Evolutionary conservation across 139 green algal genomes (phyloP).

Genomic region (Volvox africanus): DNA sequence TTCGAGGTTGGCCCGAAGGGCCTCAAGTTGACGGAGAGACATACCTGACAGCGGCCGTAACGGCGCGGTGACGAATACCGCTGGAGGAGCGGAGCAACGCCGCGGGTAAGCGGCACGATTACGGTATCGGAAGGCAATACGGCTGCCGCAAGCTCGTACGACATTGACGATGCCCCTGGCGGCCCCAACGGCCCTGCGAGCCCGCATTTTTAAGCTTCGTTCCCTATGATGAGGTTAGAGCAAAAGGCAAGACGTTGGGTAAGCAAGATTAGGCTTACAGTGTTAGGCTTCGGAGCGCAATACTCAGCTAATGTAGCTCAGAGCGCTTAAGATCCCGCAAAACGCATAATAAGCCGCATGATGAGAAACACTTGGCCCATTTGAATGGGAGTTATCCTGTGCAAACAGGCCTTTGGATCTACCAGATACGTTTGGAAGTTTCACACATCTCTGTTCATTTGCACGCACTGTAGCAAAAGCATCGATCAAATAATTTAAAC

Average conservation of each 20-base stretch:
- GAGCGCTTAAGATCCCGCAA: too few relatives aligned
- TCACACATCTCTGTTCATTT: too few relatives aligned
- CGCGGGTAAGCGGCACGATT: conserved; percentile 9
- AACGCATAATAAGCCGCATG: too few relatives aligned
- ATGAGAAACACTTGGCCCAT: too few relatives aligned
- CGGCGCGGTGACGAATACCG: neutral
- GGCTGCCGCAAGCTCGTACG: neutral
- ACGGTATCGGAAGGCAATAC: neutral
- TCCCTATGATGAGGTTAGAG: neutral
- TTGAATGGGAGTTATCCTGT: too few relatives aligned
- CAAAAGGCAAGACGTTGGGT: too few relatives aligned
- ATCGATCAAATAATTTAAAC: neutral
- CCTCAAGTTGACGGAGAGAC: neutral
- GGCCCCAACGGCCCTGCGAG: neutral
- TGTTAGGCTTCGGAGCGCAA: too few relatives aligned
- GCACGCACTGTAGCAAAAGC: too few relatives aligned
- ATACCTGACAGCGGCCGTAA: neutral
- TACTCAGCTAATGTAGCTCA: too few relatives aligned
- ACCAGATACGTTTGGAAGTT: too few relatives aligned
- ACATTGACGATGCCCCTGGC: neutral
- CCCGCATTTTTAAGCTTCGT: neutral
- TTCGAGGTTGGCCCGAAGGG: neutral
- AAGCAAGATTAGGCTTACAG: too few relatives aligned
- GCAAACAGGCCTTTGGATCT: too few relatives aligned
- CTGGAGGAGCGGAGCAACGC: neutral